Base-by-base conservation (phyloP, 2,329 filamentous ascomycete genomes). In the Botrytis hyacinthi region DNA sequence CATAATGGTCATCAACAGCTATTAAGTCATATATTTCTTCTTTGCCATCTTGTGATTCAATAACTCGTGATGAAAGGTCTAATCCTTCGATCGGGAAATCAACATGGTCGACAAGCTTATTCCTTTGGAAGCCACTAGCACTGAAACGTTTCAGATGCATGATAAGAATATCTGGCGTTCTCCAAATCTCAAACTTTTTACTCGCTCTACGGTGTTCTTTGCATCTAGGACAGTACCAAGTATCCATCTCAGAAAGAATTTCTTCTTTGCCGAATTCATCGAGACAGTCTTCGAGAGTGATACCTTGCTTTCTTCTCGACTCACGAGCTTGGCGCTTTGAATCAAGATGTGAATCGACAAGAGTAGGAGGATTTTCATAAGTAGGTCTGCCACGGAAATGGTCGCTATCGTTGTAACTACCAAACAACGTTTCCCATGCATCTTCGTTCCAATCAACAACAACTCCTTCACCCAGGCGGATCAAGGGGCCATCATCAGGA, bases 171-270 rank as follows among this genome's bases (percentile, higher is more conserved):
- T 99, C 96, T 0, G 96, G 96, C 3, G 93, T 92, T 80, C 95
- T 98, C 96, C 96, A 99, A 29, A 99, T 88, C 80, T 98, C 95
- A 71, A 99, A 94, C 80, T 96, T 98, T 85, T 99, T 99, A 83
- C 92, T 95, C 32, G 96, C 96, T 74, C 94, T 91, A 26, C 94
- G 90, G 79, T 97, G 92, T 79, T 97, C 93, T 82, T 98, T 98
- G 87, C 96, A 99, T 44, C 94, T 90, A 73, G 94, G 95, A 80
- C 96, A 99, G 81, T 97, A 98, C 96, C 96, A 99, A 74, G 94
- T 95, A 81, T 99, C 97, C 80, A 97, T 93, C 81, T 98, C 94
- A 0, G 95, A 98, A 7, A 99, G 85, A 22, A 97, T 90, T 83
- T 99, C 96, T 74, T 95, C 93, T 81, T 95, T 95, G 80, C 96